phyloP scores from a whole-genome alignment of 164 flowering plant species.

The Taxillus chinensis region DNA sequence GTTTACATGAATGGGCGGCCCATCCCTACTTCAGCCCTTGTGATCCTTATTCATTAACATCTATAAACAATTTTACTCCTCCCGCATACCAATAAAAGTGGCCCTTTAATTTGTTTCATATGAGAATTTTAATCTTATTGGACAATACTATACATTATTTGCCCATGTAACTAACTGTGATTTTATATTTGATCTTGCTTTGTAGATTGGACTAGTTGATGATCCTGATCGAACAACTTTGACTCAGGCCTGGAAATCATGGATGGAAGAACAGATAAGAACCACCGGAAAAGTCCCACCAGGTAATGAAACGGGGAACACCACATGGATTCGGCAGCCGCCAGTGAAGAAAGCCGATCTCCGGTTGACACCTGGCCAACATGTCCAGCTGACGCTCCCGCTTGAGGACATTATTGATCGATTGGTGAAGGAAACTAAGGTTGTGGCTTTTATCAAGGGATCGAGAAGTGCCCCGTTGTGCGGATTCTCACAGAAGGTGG shows the following conservation, averaged over 20 bases:
- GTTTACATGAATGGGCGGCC: no score
- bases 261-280: conserved; percentile 94
- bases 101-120: no score
- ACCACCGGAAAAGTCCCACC: conserved; percentile 81
- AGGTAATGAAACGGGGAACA: conserved; percentile 81
- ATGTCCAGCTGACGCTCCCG: conserved; percentile 70
- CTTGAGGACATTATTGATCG: conserved; percentile 70
- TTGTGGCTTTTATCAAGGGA: conserved; percentile 94
- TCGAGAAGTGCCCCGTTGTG: conserved; percentile 83
- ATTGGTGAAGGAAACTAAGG: conserved; percentile 85
- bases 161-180: no score
- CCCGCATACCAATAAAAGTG: no score
- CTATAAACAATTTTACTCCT: no score
- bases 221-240: conserved; percentile 68
- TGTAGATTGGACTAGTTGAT: conserved; percentile 63
- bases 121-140: no score
- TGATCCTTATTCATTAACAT: no score
- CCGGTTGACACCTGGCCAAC: conserved; percentile 85
- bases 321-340: conserved; percentile 64
- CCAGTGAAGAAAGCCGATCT: conserved; percentile 78
- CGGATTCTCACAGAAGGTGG: conserved; percentile 90
- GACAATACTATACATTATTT: no score
- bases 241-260: conserved; percentile 89
- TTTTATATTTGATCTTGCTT: neutral
- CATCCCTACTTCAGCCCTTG: no score